Conservation (phyloP, 2,329 filamentous ascomycete genomes). For the Coniella lustricola region DNA sequence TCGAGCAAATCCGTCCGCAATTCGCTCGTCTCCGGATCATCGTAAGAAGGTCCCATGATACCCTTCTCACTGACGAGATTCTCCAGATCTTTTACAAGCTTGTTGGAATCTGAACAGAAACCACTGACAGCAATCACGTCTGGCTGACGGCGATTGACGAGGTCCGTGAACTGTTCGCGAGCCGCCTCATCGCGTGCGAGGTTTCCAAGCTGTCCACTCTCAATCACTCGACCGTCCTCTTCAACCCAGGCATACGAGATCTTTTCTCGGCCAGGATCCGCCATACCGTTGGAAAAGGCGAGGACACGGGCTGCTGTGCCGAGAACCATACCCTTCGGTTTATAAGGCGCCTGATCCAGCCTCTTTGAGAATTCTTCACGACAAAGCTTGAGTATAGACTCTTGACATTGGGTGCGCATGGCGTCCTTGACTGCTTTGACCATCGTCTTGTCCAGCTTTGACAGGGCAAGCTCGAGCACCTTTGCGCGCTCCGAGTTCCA, state of each 20-base stretch:
- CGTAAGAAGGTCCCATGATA: slow-evolving; percentile 73
- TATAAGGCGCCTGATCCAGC: slow-evolving; percentile 92
- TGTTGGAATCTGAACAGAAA: slow-evolving; percentile 79
- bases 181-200: slow-evolving; percentile 63
- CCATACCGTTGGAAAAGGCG: slow-evolving; percentile 78
- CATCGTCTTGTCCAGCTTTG: slow-evolving; percentile 76
- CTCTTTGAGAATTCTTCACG: slow-evolving; percentile 84
- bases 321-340: slow-evolving; percentile 84
- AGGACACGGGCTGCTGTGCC: slow-evolving; percentile 85
- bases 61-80: slow-evolving; percentile 71
- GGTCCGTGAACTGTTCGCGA: slow-evolving; percentile 65
- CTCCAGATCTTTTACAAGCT: slow-evolving; percentile 73
- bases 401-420: slow-evolving; percentile 87
- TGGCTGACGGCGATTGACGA: slow-evolving; percentile 72
- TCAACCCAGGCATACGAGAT: slow-evolving; percentile 90
- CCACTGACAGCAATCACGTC: slow-evolving; percentile 89
- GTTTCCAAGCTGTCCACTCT: slow-evolving; percentile 82
- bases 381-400: slow-evolving; percentile 79
- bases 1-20: slow-evolving; percentile 75
- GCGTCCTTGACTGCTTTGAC: slow-evolving; percentile 92
- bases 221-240: slow-evolving; percentile 81
- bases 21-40: slow-evolving; percentile 69
- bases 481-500: slow-evolving; percentile 89
- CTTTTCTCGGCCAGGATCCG: slow-evolving; percentile 65
- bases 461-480: slow-evolving; percentile 72